Conservation (phyloP, 169 alveolate species). For the Plasmodium cynomolgi region DNA sequence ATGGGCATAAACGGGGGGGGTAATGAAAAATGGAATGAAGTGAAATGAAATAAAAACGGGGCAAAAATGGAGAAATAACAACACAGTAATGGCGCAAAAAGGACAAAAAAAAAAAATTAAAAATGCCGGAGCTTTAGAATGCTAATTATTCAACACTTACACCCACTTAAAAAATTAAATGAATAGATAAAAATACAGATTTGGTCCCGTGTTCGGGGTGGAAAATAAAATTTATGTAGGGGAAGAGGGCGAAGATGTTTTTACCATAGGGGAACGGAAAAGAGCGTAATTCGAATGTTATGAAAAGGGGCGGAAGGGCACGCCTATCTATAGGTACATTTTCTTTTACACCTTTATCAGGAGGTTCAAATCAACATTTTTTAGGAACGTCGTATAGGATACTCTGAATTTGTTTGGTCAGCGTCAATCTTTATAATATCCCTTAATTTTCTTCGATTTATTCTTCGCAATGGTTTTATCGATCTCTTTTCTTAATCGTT, state of each 20-base stretch:
- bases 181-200: not conserved
- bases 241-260: not conserved
- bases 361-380: not conserved
- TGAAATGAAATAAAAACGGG: not conserved
- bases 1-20: not conserved
- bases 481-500: not conserved
- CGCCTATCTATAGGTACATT: not conserved
- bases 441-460: not conserved
- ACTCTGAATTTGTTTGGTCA: not conserved
- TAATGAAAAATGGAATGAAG: not conserved
- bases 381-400: not conserved
- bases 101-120: not conserved
- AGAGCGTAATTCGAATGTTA: not conserved
- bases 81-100: not conserved
- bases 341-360: not conserved
- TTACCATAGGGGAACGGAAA: not conserved
- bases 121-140: not conserved
- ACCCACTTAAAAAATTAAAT: not conserved
- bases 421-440: not conserved
- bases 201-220: not conserved
- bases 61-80: not conserved
- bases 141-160: not conserved
- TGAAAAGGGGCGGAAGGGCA: not conserved
- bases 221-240: not conserved
- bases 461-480: not conserved